Base-by-base conservation (phyloP, 257 asterid species). In the Handroanthus guayacan region DNA sequence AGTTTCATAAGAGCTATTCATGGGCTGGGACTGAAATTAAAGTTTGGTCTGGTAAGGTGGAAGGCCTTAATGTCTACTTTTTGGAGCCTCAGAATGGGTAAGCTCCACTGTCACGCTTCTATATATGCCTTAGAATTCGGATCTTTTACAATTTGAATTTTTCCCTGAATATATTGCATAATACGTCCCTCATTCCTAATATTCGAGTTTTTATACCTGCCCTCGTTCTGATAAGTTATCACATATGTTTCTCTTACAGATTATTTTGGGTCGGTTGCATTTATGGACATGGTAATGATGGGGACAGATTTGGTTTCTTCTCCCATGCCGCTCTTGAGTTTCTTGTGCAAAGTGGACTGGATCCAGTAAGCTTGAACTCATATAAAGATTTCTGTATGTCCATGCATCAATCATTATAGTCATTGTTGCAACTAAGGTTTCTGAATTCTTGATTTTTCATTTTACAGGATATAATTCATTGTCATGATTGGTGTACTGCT, bases 1-100 rank as follows among this genome's bases (percentile, higher is more conserved):
- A 84, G 75, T 86, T 85, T 84, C 89, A 89, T 65, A 91, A 83
- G 84, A 93, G 96, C 89, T 93, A 87, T 78, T 89, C 67, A 56
- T 93, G 97, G 97, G 89, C 94, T 75, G 97, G 92, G 70, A 91
- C 93, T 78, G 99, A 95, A 87, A 86, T 95, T 79, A 91, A 89
- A 93, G 97, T 93, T 83, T 93, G 95, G 97, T 63, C 39, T 64
- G 99, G 99, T 71, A 95, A 93, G 85, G 99, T 95, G 66, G 98
- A 93, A 89, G 97, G 98, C 76, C 86, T 93, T 64, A 74, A 92
- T 78, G 99, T 95, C 82, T 90, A 93, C 76, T 93, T 93, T 83
- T 79, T 95, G 94, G 99, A 95, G 87, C 99, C 99, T 85, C 96
- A 93, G 78, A 95, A 93, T 68, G 97, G 99, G 99, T 95, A 89